These are phyloP conservation scores for Iodosphaeria phyllophila DNA, from an alignment of 2,329 filamentous ascomycete genomes.

Conservation along the genomic window DNA sequence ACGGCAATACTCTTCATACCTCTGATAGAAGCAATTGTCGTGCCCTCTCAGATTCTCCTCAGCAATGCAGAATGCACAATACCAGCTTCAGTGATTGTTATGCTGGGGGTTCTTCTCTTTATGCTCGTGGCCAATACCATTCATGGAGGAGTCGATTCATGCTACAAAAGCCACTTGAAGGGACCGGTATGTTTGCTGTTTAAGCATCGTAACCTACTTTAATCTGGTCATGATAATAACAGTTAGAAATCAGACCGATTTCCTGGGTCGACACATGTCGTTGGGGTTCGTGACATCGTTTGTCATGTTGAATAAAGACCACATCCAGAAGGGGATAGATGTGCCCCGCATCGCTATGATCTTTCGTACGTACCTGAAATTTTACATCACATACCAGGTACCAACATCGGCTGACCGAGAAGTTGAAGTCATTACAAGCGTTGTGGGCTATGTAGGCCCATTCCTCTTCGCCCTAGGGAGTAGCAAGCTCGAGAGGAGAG, in stretches of 20 bases:
- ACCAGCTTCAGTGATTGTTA: constrained; percentile 13
- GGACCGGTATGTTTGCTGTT: constrained; percentile 6
- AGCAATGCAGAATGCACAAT: constrained; percentile 9
- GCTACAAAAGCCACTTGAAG: constrained; percentile 10
- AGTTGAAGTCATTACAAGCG: constrained; percentile 9
- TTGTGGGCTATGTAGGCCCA: constrained; percentile 9
- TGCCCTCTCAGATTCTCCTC: constrained; percentile 11
- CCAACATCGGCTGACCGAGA: constrained; percentile 1
- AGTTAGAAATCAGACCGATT: constrained; percentile 6
- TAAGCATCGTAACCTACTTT: not conserved
- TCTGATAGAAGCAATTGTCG: constrained; percentile 8
- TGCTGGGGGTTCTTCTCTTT: constrained; percentile 8
- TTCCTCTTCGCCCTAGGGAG: constrained; percentile 8
- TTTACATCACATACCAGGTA: not conserved
- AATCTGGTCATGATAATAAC: not conserved
- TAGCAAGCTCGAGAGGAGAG: constrained; percentile 8
- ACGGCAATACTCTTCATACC: constrained; percentile 9
- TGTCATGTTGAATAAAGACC: constrained; percentile 13
- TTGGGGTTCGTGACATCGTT: constrained; percentile 14
- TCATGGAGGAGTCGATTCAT: constrained; percentile 4
- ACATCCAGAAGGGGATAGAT: constrained; percentile 8
- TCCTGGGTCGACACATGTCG: constrained; percentile 14
- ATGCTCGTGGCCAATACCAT: constrained; percentile 9
- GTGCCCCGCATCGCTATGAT: constrained; percentile 9
- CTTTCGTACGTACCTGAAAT: constrained; percentile 8